Evolutionary conservation across 352 stramenopile species (phyloP).

Genomic region (Phytophthora tubulina): DNA sequence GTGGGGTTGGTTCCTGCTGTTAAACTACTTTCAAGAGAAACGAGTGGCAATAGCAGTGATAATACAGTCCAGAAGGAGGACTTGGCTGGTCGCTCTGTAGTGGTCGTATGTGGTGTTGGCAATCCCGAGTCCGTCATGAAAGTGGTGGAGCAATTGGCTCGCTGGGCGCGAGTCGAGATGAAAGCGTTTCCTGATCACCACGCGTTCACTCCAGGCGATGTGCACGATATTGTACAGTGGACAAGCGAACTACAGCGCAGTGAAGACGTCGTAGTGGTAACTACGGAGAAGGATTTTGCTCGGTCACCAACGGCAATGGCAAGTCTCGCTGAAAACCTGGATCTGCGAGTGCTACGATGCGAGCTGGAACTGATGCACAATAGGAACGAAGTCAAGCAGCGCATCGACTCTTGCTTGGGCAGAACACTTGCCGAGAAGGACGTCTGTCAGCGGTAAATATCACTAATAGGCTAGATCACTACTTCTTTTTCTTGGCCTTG

Average conservation of each 20-base stretch:
- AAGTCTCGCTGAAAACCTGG: slow-evolving; percentile 21
- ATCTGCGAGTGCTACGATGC: slow-evolving; percentile 49
- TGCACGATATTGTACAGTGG: slow-evolving; percentile 39
- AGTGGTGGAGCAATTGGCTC: slow-evolving; percentile 48
- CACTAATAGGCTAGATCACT: slow-evolving; percentile 1
- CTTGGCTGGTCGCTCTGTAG: slow-evolving; percentile 33
- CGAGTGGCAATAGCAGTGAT: not conserved
- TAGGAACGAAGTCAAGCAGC: slow-evolving; percentile 15
- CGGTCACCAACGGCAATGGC: slow-evolving; percentile 34
- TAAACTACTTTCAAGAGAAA: slow-evolving; percentile 6
- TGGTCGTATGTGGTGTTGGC: slow-evolving; percentile 73
- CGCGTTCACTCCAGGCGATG: slow-evolving; percentile 51
- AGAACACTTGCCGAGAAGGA: not conserved
- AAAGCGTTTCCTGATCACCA: slow-evolving; percentile 75
- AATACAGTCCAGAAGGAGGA: not conserved
- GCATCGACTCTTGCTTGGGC: slow-evolving; percentile 13
- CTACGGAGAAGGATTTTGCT: slow-evolving; percentile 74
- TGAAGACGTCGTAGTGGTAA: slow-evolving; percentile 55
- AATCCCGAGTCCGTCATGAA: slow-evolving; percentile 66
- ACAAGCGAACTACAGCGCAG: slow-evolving; percentile 24
- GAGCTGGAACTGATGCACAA: slow-evolving; percentile 54
- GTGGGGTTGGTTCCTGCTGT: slow-evolving; percentile 33
- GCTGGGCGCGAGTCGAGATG: slow-evolving; percentile 44
- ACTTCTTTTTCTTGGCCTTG: slow-evolving; percentile 39
- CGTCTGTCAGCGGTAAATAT: no score